Evolutionary conservation across 2,329 filamentous ascomycete species (phyloP), one percentile per base, ranked within the genome.

Genomic region (Alternaria solani): DNA sequence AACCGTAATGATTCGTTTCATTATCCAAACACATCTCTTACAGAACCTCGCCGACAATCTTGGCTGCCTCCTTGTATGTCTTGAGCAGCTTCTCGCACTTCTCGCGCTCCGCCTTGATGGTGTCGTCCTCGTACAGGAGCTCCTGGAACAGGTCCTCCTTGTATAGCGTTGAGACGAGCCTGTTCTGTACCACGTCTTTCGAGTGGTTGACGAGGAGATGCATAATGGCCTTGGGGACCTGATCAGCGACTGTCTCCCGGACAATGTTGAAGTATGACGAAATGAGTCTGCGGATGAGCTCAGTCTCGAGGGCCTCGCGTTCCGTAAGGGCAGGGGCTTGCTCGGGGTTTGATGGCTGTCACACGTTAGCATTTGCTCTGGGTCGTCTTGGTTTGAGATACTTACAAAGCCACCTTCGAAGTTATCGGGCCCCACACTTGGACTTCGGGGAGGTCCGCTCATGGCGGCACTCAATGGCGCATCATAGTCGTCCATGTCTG

Each of bases 201-300:
- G 92, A 96, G 83, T 97, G 92, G 81, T 99, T 99, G 76, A 99
- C 95, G 34, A 99, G 87, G 47, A 99, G 87, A 78, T 99, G 95
- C 95, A 99, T 99, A 70, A 99, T 91, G 5, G 95, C 95, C 82
- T 99, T 99, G 68, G 95, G 95, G 11, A 99, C 95, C 81, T 98
- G 94, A 77, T 99, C 95, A 44, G 94, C 94, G 72, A 97, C 97
- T n/a, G 93, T 94, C 81, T 99, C 95, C 64, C 95, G 92, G 47
- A 99, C 95, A 74, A 99, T 99, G 79, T 97, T 96, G 85, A 99
- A 99, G 84, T 99, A 99, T 1, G 94, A 97, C 32, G 92, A 96
- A 78, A 99, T 99, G 57, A 99, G 87, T 47, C 94, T 92, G 47
- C 94, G 91, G 77, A 99, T 99, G 41, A 99, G 88, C 80, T 99